These are phyloP conservation scores for Fusarium longipes DNA, from an alignment of 2,329 filamentous ascomycete species.

Conservation along the genomic window DNA sequence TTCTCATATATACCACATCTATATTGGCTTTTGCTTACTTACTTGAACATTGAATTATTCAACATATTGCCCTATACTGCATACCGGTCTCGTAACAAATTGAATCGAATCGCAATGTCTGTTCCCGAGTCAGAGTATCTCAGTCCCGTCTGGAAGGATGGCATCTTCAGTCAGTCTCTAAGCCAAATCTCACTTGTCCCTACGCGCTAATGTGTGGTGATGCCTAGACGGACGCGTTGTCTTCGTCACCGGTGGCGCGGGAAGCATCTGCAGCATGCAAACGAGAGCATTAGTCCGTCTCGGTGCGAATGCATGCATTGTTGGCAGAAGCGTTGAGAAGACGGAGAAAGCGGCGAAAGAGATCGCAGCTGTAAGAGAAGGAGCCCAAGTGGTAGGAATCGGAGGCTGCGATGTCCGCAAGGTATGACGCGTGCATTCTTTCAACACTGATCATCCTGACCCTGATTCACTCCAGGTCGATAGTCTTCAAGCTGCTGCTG, in stretches of 20 bases:
- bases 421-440: slow-evolving; percentile 51
- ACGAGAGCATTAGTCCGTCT: slow-evolving; percentile 91
- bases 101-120: slow-evolving; percentile 64
- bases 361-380: slow-evolving; percentile 80
- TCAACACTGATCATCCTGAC: background rate
- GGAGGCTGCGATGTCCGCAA: slow-evolving; percentile 83
- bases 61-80: background rate
- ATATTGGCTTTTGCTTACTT: background rate
- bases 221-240: slow-evolving; percentile 81
- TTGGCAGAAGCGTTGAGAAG: slow-evolving; percentile 90
- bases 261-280: slow-evolving; percentile 93
- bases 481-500: slow-evolving; percentile 71
- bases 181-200: background rate
- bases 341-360: slow-evolving; percentile 83
- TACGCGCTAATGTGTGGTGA: slow-evolving; percentile 6
- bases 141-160: slow-evolving; percentile 86
- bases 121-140: slow-evolving; percentile 79
- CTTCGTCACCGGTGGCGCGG: slow-evolving; percentile 95
- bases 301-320: slow-evolving; percentile 92
- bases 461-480: slow-evolving; percentile 43
- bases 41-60: background rate
- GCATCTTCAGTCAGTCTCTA: slow-evolving; percentile 77
- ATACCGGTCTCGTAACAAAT: background rate
- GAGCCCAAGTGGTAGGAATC: slow-evolving; percentile 87
- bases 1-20: background rate